Base-by-base conservation (phyloP, 2,329 filamentous ascomycete genomes). In the Fusarium sp. region DNA sequence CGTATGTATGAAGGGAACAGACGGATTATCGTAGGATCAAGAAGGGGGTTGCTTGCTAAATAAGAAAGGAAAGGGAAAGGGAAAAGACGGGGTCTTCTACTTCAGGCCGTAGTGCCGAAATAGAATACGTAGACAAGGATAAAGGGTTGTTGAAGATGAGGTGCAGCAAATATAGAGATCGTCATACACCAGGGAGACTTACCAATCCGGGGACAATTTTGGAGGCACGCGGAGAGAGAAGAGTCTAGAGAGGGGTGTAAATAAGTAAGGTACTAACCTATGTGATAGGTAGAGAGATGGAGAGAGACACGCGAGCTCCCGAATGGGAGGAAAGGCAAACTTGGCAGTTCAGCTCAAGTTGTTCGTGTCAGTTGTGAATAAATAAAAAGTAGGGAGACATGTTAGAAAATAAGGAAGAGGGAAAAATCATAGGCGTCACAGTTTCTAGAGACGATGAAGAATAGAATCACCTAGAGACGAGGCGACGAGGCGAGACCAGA, bases 171-270 rank as follows among this genome's bases (percentile, higher is more conserved):
- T 64, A 66, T 65, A 73, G 65, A 71, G 74, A 73, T 74, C 74
- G 74, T 76, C 74, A 76, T 76, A 76, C 74, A 76, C 61, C 39
- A 68, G 64, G 60, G 49, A 47, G 50, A 72, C 72, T 74, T 73
- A 74, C 74, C 74, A 75, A 75, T 76, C 70, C 74, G 65, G 72
- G 67, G 67, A 67, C 58, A 49, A 29, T 57, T 68, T 57, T 27
- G 33, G 29, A 74, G 57, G 53, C 69, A 69, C 47, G 60, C 44
- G 60, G 64, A 54, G 52, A 55, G 35, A 55, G 39, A 44, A n/a
- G 25, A 41, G 10, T 14, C 22, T 29, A 38, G n/a, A 52, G 27
- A 49, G 59, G 63, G 42, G 52, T 62, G 44, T 18, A 29, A 35
- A 33, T 62, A 45, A 36, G 17, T 39, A 39, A 35, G 31, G 46